These are phyloP conservation scores for Barnettozyma salicaria DNA, from an alignment of 805 yeast genomes.

Conservation along the genomic window DNA sequence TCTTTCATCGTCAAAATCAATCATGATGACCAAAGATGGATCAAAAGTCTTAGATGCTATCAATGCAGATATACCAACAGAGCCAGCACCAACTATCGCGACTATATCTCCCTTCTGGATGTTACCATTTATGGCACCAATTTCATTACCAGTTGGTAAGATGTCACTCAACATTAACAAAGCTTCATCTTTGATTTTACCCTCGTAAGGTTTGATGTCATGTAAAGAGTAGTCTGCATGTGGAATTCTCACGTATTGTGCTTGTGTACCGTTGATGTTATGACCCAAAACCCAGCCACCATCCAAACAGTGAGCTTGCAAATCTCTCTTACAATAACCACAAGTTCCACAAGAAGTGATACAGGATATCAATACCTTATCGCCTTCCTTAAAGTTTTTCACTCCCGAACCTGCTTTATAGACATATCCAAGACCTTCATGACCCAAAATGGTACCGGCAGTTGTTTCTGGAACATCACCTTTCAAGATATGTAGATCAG, in stretches of 20 bases:
- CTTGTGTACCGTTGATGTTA: slow-evolving; percentile 62
- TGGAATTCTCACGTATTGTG: slow-evolving; percentile 54
- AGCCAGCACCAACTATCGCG: slow-evolving; percentile 63
- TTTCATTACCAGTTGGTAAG: slow-evolving; percentile 62
- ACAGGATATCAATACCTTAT: slow-evolving; percentile 58
- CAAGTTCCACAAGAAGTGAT: slow-evolving; percentile 57
- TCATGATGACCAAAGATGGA: slow-evolving; percentile 50
- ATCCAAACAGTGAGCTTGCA: slow-evolving; percentile 55
- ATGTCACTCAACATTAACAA: slow-evolving; percentile 59
- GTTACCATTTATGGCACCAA: slow-evolving; percentile 54
- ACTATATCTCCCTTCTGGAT: slow-evolving; percentile 50
- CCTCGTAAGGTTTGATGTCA: slow-evolving; percentile 27
- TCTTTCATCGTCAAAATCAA: slow-evolving; percentile 55
- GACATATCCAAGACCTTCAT: slow-evolving; percentile 55
- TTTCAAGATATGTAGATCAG: slow-evolving; percentile 55
- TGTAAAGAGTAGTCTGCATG: slow-evolving; percentile 38
- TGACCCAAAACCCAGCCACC: slow-evolving; percentile 53
- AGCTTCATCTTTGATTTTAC: slow-evolving; percentile 40
- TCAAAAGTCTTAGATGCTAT: slow-evolving; percentile 47
- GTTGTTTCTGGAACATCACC: slow-evolving; percentile 53
- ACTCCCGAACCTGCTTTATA: slow-evolving; percentile 45
- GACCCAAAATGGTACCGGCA: slow-evolving; percentile 49
- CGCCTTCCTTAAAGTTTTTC: slow-evolving; percentile 45
- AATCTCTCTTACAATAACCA: slow-evolving; percentile 46
- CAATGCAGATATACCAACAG: slow-evolving; percentile 61